Base-by-base conservation (phyloP, 2,329 filamentous ascomycete species). In the Lithohypha guttulata region DNA sequence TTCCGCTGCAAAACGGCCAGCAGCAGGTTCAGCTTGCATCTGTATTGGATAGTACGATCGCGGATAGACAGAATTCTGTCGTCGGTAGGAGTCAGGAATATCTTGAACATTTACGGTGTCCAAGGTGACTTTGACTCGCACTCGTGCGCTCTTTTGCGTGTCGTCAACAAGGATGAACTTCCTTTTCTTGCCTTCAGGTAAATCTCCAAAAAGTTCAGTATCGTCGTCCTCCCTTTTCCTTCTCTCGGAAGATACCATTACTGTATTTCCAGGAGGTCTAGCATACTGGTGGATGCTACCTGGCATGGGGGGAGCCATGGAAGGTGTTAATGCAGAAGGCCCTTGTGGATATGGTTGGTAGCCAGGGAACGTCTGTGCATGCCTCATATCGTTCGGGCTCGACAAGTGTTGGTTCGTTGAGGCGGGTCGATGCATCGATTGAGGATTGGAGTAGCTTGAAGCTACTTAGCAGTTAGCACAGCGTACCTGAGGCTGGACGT, bases 91-190 rank as follows among this genome's bases (percentile, higher is more conserved):
- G 59, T 96, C 89, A 1, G 89, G 89, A 55, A 96, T 93, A 61
- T 96, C 89, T 54, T 87, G 81, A 66, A 91, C 93, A 58, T 95
- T 82, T 51, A 95, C 86, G 30, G 80, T 79, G 55, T 95, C 85
- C n/a, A 98, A 76, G 47, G 83, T 91, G 36, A 95, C 87, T 45
- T 87, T 81, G 31, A 96, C 87, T 11, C 89, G 79, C 2, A 95
- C 79, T 28, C 86, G 76, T 35, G 77, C 80, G 37, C 81, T 81
- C 23, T 84, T 80, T 46, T 86, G 81, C 37, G 77, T 79, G 59
- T 96, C 89, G 50, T 95, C 87, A 19, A 96, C 86, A 7, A 96
- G 75, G 51, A 96, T 94, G 61, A 96, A 96, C 62, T 95, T 96
- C 57, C 89, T 81, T 55, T 85, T 84, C 65, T 93, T 94, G 37